Evolutionary conservation across 345 rosid genomes (phyloP), one percentile per base, ranked within the genome.

Genomic region (Aurinia saxatilis): DNA sequence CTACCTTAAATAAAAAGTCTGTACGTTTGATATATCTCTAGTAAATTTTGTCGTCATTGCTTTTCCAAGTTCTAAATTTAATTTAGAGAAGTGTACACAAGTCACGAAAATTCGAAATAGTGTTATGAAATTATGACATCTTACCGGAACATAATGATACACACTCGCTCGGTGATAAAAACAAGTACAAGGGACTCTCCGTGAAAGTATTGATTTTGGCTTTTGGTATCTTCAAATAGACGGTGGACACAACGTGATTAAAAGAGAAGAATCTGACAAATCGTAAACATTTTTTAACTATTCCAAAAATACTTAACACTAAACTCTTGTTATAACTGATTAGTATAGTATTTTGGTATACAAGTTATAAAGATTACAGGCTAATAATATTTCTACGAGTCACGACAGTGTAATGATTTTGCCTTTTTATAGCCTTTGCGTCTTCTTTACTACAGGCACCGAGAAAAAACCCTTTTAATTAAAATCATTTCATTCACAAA

Each of bases 381-480:
- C 63, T 63, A 21, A 46, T 48, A 69, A 46, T 48, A 69, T 61
- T 16, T 11, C 27, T 58, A 48, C 52, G 15, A 62, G 74, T 38
- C 69, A 70, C 63, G 57, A 47, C 63, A 63, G 52, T 27, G 58
- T 47, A 63, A 56, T 70, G 74, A 70, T 70, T n/a, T 41, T 54
- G 30, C 15, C 5, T 41, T 56, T 70, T 45, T 63, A 70, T 47
- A 70, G 58, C 33, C 74, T 60, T 70, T 63, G 56, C 74, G 63
- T 63, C 52, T n/a, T 55, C 69, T 51, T 63, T 39, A 63, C 74
- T 70, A 63, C 69, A 62, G 38, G 8, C 42, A 52, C 73, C 49
- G 53, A 35, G 37, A 1, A 18, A 60, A 66, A 60, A 27, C 18
- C 25, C 50, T 13, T 27, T 30, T 21, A 2, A 21, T 21, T 21